Conservation (phyloP, 805 yeast genomes). For the Lipomyces chichibuensis region DNA sequence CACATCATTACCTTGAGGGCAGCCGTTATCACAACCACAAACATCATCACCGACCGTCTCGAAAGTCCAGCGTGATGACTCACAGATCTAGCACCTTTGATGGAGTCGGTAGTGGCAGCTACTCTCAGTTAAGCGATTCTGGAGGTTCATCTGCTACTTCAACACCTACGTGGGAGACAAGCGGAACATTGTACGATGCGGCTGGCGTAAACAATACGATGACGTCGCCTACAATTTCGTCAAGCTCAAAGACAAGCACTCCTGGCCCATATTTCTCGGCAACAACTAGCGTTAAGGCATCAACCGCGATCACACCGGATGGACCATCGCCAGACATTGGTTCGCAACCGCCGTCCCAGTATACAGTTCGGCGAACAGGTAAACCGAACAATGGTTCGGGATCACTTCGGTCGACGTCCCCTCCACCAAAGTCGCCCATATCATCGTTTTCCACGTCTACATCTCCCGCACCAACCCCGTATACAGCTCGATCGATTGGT, state of each 20-base stretch:
- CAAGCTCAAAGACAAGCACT: conserved; percentile 5
- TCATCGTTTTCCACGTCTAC: conserved; percentile 27
- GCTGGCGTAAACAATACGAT: not conserved
- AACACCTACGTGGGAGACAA: conserved; percentile 21
- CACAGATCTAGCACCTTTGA: not conserved
- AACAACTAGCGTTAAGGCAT: conserved; percentile 4
- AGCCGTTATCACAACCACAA: not conserved
- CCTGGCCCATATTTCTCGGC: conserved; percentile 13
- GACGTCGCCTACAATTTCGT: not conserved
- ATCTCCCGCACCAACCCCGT: conserved; percentile 13
- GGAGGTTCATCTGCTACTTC: conserved; percentile 9
- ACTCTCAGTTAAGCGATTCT: conserved; percentile 17
- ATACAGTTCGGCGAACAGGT: not conserved
- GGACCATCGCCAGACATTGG: not conserved
- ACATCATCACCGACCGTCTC: conserved; percentile 4
- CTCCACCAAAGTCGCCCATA: conserved; percentile 31
- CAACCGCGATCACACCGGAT: conserved; percentile 18
- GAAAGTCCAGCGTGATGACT: conserved; percentile 10
- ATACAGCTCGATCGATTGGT: not conserved
- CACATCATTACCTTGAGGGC: conserved; percentile 5
- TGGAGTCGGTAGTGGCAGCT: conserved; percentile 9
- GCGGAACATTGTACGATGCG: not conserved
- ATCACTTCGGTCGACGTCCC: conserved; percentile 12
- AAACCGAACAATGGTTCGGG: conserved; percentile 1
- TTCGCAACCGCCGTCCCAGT: not conserved